A percentile compares a stretch with the other conserved stretches of the same genome.
These are phyloP conservation scores for Komagataella ulmi DNA, from an alignment of 805 yeast genomes.

Conservation along the genomic window DNA sequence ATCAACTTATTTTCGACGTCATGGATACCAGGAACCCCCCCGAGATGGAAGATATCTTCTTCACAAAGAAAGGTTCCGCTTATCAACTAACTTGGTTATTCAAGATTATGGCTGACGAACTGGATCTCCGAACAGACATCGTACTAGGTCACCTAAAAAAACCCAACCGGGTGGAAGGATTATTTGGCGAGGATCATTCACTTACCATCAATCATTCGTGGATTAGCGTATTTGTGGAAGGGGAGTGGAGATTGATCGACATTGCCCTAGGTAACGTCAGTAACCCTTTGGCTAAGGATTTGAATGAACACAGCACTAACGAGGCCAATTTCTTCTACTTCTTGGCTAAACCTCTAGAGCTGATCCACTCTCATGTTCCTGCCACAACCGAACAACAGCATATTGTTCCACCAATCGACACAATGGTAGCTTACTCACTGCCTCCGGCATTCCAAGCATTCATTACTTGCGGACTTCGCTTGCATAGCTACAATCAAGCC, in stretches of 20 bases:
- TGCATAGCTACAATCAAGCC: constrained; percentile 66
- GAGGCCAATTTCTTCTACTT: constrained; percentile 49
- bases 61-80: constrained; percentile 13
- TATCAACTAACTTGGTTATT: constrained; percentile 71
- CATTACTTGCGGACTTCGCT: constrained; percentile 40
- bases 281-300: constrained; percentile 33
- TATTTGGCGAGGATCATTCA: constrained; percentile 24
- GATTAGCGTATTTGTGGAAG: constrained; percentile 67
- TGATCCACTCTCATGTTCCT: constrained; percentile 83
- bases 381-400: constrained; percentile 70
- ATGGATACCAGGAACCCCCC: constrained; percentile 18
- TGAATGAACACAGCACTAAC: constrained; percentile 12
- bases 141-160: constrained; percentile 75
- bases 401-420: constrained; percentile 73
- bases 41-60: constrained; percentile 14
- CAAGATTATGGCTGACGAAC: constrained; percentile 53
- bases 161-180: constrained; percentile 46
- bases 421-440: constrained; percentile 60
- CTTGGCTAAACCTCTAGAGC: constrained; percentile 58
- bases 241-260: constrained; percentile 74
- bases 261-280: constrained; percentile 49
- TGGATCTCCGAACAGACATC: constrained; percentile 63
- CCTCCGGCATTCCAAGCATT: constrained; percentile 85
- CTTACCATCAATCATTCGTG: constrained; percentile 72
- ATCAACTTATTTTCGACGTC: constrained; percentile 18